Percentiles rank a stretch among this genome's conserved stretches.
These are phyloP conservation scores for Arthroderma uncinatum DNA, from an alignment of 2,329 filamentous ascomycete genomes.

Conservation along the genomic window DNA sequence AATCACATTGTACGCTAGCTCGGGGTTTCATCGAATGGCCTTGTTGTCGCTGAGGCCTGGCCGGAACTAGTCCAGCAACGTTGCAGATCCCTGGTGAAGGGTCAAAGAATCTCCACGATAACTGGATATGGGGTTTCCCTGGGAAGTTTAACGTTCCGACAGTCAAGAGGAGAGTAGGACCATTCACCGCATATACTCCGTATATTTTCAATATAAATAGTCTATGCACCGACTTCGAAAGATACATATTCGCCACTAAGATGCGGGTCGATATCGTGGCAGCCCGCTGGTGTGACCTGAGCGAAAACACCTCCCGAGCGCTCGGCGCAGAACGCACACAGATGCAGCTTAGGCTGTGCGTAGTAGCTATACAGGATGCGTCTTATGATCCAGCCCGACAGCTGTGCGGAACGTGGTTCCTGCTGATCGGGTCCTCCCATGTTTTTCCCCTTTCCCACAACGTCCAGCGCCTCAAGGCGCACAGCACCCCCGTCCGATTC, in stretches of 20 bases:
- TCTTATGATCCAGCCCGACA: not conserved
- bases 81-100: slow-evolving; percentile 1
- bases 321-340: not conserved
- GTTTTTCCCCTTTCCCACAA: not conserved
- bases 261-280: slow-evolving; percentile 3
- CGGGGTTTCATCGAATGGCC: not conserved
- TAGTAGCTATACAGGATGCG: not conserved
- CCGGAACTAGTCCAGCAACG: slow-evolving; percentile 2
- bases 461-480: not conserved
- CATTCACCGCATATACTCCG: not conserved
- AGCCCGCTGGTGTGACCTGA: not conserved
- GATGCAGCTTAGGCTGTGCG: not conserved
- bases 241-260: not conserved
- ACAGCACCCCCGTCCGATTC: not conserved
- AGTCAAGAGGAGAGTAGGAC: not conserved
- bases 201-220: not conserved
- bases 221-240: not conserved
- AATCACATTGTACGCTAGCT: not conserved
- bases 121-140: not conserved
- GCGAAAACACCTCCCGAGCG: not conserved
- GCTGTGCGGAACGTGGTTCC: slow-evolving; percentile 2
- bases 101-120: not conserved
- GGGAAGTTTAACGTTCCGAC: slow-evolving; percentile 1
- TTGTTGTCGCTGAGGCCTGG: slow-evolving; percentile 1
- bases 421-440: slow-evolving; percentile 3